Evolutionary conservation across 1,284 basidiomycete genomes (phyloP).

Genomic region (Pisolithus thermaeus): DNA sequence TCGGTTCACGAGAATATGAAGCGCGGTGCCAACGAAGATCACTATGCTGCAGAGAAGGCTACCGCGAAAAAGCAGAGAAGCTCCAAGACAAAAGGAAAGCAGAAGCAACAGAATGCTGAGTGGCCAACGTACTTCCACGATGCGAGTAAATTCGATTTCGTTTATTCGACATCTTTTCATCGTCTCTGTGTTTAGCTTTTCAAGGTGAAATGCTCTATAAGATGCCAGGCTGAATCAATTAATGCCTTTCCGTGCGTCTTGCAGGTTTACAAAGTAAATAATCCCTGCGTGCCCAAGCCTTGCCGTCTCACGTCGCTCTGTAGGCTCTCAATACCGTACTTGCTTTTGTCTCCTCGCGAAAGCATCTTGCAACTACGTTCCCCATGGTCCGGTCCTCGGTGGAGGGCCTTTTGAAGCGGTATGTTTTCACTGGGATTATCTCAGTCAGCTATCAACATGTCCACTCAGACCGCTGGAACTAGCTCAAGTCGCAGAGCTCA

Average conservation of each 20-base stretch:
- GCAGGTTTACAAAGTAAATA: constrained; percentile 30
- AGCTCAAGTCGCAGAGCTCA: constrained; percentile 76
- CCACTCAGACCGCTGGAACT: constrained; percentile 69
- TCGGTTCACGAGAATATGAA: constrained; percentile 3
- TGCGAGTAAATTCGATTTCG: constrained; percentile 31
- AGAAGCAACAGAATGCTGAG: constrained; percentile 13
- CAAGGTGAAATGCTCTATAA: constrained; percentile 11
- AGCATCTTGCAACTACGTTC: constrained; percentile 80
- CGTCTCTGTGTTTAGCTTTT: constrained; percentile 13
- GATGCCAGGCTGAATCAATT: background rate
- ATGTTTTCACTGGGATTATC: background rate
- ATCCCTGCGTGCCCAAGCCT: background rate
- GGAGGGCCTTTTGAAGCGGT: constrained; percentile 74
- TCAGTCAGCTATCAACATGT: constrained; percentile 8
- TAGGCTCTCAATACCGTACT: constrained; percentile 88
- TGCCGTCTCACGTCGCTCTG: background rate
- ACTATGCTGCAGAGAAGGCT: constrained; percentile 1
- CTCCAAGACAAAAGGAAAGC: constrained; percentile 22
- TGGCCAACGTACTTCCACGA: constrained; percentile 61
- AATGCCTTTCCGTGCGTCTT: background rate
- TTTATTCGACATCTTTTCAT: background rate
- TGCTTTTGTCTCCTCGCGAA: constrained; percentile 81
- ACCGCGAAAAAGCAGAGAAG: constrained; percentile 23
- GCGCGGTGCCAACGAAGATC: background rate
- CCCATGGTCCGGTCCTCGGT: constrained; percentile 72